phyloP scores from a whole-genome alignment of 805 yeast species.

The Sungouiella thailandica region DNA sequence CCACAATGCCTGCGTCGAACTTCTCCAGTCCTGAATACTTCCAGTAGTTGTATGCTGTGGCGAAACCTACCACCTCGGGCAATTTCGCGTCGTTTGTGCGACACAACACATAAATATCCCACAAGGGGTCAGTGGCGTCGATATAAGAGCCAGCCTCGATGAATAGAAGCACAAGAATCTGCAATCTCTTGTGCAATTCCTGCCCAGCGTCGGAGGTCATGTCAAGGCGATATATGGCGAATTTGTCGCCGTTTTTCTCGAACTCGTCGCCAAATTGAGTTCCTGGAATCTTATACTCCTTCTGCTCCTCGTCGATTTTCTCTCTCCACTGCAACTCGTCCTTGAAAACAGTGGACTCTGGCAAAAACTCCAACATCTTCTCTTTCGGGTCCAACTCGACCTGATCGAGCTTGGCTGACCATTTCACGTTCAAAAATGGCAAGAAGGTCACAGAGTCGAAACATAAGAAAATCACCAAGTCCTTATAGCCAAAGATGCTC shows the following conservation, averaged over 20 bases:
- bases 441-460: conserved; percentile 71
- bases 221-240: conserved; percentile 48
- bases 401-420: conserved; percentile 46
- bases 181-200: conserved; percentile 63
- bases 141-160: conserved; percentile 94
- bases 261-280: conserved; percentile 22
- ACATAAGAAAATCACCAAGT: conserved; percentile 56
- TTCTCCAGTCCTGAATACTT: conserved; percentile 52
- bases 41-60: conserved; percentile 83
- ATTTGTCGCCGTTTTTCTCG: conserved; percentile 35
- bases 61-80: conserved; percentile 64
- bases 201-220: conserved; percentile 37
- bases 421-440: conserved; percentile 65
- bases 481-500: conserved; percentile 78
- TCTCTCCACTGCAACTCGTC: conserved; percentile 70
- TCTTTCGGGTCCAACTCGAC: conserved; percentile 57
- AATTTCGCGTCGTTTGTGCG: conserved; percentile 17
- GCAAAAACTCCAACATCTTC: conserved; percentile 54
- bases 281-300: conserved; percentile 40
- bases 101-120: conserved; percentile 71
- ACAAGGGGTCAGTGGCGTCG: conserved; percentile 65
- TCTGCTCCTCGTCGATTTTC: conserved; percentile 44
- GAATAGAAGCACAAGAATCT: conserved; percentile 73
- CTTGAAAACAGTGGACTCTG: conserved; percentile 53
- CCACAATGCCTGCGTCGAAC: conserved; percentile 42